Percentiles rank a stretch among this genome's conserved stretches.
phyloP scores from a whole-genome alignment of 2,329 filamentous ascomycete genomes.

The Phaeosphaeriaceae sp. region DNA sequence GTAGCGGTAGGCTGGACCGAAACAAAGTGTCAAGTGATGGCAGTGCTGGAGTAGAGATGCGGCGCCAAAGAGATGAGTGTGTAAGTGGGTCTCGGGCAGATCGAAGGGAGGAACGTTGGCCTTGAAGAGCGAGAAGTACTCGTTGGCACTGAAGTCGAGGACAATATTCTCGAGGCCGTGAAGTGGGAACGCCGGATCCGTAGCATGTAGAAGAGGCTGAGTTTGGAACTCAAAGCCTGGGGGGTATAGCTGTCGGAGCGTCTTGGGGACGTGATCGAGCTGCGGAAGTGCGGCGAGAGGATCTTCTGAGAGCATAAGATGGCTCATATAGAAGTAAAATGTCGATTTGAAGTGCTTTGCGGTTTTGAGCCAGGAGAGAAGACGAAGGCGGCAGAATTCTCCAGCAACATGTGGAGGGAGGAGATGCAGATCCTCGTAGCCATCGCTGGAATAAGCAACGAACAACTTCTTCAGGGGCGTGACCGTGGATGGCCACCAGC shows the following conservation, averaged over 20 bases:
- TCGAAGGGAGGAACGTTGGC: constrained; percentile 19
- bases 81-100: background rate
- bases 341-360: constrained; percentile 12
- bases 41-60: constrained; percentile 14
- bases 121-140: constrained; percentile 22
- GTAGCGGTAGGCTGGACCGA: constrained; percentile 4
- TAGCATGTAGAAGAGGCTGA: background rate
- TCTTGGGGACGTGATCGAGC: background rate
- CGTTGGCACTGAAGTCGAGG: constrained; percentile 11
- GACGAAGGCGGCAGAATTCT: constrained; percentile 7
- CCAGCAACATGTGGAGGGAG: constrained; percentile 4
- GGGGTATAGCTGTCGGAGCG: background rate
- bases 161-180: constrained; percentile 21
- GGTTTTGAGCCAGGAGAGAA: constrained; percentile 9
- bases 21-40: constrained; percentile 5
- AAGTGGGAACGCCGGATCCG: background rate
- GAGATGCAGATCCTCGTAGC: background rate
- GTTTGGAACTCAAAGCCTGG: background rate
- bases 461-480: background rate
- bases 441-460: background rate
- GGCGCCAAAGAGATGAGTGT: background rate
- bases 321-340: constrained; percentile 11
- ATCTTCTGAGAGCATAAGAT: constrained; percentile 1
- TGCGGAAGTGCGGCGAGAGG: background rate
- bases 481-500: background rate